Conservation (phyloP, 805 yeast genomes). For the Middelhovenomyces tepae region DNA sequence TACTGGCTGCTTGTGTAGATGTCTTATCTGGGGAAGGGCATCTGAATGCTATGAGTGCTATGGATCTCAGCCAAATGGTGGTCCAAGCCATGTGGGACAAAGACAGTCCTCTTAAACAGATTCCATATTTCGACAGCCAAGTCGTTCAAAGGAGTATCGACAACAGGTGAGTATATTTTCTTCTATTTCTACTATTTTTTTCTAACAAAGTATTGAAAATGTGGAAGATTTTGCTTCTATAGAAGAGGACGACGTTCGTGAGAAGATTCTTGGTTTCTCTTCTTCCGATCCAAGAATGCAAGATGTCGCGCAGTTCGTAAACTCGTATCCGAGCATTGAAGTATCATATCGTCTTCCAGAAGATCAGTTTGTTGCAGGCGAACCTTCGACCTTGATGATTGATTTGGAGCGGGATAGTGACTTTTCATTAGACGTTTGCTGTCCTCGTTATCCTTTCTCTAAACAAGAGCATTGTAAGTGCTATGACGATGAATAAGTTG, state of each 20-base stretch:
- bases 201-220: constrained; percentile 42
- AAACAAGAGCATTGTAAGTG: constrained; percentile 46
- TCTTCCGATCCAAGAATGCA: constrained; percentile 37
- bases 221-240: constrained; percentile 69
- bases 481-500: constrained; percentile 1
- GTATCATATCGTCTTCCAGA: constrained; percentile 42
- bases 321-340: constrained; percentile 82
- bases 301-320: constrained; percentile 78
- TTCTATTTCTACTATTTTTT: neutral
- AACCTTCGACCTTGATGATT: constrained; percentile 36
- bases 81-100: constrained; percentile 80
- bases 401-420: constrained; percentile 37
- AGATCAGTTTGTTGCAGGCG: constrained; percentile 36
- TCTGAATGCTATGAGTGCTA: constrained; percentile 66
- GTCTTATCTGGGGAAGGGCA: constrained; percentile 71
- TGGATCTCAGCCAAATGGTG: constrained; percentile 85
- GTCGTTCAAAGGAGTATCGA: constrained; percentile 47
- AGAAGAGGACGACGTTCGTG: constrained; percentile 61
- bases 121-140: constrained; percentile 54
- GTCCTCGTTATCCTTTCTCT: constrained; percentile 49
- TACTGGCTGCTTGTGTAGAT: constrained; percentile 66
- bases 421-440: constrained; percentile 44
- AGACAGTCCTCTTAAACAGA: constrained; percentile 69
- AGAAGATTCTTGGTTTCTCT: constrained; percentile 47
- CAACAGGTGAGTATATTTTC: constrained; percentile 17